phyloP scores from a whole-genome alignment of 1,284 basidiomycete genomes.

The Tilletia horrida region DNA sequence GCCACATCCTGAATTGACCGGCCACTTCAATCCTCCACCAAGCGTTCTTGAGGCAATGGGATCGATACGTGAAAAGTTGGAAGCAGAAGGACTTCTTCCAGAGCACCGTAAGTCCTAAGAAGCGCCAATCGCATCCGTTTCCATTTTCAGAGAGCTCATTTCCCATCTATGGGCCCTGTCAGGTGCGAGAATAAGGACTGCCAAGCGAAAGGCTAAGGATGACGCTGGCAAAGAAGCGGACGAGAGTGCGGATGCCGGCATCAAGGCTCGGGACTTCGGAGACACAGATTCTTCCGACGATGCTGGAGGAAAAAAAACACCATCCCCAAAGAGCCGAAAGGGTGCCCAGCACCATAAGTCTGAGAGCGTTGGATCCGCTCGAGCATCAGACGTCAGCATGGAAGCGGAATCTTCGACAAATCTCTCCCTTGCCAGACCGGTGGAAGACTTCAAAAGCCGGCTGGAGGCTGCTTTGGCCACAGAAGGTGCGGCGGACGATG shows the following conservation, averaged over 20 bases:
- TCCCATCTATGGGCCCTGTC: neutral
- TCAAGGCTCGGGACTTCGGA: neutral
- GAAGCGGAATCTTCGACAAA: no score
- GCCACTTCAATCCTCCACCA: conserved; percentile 9
- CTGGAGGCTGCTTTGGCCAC: neutral
- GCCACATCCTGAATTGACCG: conserved; percentile 4
- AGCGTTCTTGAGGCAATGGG: conserved; percentile 6
- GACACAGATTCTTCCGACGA: no score
- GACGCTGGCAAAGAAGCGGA: neutral
- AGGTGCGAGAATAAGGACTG: neutral
- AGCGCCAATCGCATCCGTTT: neutral
- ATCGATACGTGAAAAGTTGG: neutral
- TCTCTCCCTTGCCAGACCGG: neutral
- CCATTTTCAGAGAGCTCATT: neutral
- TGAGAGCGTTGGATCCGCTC: no score
- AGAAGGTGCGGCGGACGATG: neutral
- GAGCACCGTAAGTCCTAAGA: neutral
- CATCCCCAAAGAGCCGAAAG: no score
- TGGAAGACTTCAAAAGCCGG: neutral
- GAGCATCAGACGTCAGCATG: no score
- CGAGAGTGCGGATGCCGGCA: neutral
- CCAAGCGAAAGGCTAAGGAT: neutral
- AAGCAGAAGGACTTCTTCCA: neutral
- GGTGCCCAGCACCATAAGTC: no score
- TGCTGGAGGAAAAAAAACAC: no score